Evolutionary conservation across 2,329 filamentous ascomycete species (phyloP), one percentile per base, ranked within the genome.

Genomic region (Thelonectria olida): DNA sequence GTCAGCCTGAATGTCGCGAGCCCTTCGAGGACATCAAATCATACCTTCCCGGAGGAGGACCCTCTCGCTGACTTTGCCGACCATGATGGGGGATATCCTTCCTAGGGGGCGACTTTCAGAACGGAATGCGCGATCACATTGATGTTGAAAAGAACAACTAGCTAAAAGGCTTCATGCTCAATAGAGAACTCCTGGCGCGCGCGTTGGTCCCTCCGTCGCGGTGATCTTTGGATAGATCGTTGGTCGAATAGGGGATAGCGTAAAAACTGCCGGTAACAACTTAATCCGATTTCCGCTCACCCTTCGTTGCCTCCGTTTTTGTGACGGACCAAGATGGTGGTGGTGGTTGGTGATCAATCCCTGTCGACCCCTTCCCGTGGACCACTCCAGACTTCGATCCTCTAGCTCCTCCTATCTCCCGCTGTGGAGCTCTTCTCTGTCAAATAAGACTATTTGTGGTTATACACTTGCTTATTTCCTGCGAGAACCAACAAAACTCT

Each of bases 51-150:
- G 76, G 27, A 87, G 81, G 77, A 88, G 86, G 71, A 88, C 85
- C 76, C 85, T 84, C 78, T 88, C 86, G 76, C 85, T 88, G 67
- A 88, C 86, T 80, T 88, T 88, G 62, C 86, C 86, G 60, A 88
- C 86, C 86, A 88, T 88, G 56, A 41, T 79, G 66, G 58, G 54
- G 58, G 50, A 39, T 50, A 42, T 13, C 62, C 55, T 70, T 67
- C 48, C 51, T 68, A 54, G 42, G 54, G 47, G 36, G 47, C 50
- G 39, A 58, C 47, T 48, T 49, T 42, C 58, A 58, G 56, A 49
- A 62, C 44, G 45, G 56, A 54, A 65, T 51, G 39, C 58, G 28
- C 50, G 61, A 56, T 70, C 66, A 65, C 70, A 72, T 72, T 28
- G 58, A 67, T 59, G 60, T 53, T 63, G 58, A 57, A 49, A 31